These are phyloP conservation scores for Ceriops tagal DNA, from an alignment of 345 rosid genomes.

Conservation along the genomic window DNA sequence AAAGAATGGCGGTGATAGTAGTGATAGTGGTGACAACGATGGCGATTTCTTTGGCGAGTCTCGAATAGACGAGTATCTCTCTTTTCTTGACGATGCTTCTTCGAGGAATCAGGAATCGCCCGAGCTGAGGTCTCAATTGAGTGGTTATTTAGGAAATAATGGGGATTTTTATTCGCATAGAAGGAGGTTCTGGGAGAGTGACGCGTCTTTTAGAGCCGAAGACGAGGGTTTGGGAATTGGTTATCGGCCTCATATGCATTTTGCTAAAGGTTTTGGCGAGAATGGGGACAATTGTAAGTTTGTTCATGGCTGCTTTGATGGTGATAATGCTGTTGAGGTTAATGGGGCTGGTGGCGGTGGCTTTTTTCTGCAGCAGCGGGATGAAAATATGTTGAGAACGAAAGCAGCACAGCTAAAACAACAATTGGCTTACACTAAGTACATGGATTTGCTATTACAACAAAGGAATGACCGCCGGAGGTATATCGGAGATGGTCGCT, in stretches of 20 bases:
- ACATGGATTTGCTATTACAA: constrained; percentile 55
- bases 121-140: constrained; percentile 35
- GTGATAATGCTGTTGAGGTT: constrained; percentile 29
- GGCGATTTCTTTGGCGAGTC: constrained; percentile 60
- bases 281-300: constrained; percentile 63
- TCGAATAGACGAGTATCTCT: constrained; percentile 56
- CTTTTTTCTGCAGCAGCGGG: constrained; percentile 45
- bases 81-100: constrained; percentile 68
- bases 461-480: constrained; percentile 64
- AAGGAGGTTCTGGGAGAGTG: constrained; percentile 83
- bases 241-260: constrained; percentile 63
- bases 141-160: constrained; percentile 32
- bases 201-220: constrained; percentile 52
- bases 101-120: constrained; percentile 48
- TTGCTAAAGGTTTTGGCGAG: constrained; percentile 72
- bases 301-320: constrained; percentile 48
- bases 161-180: constrained; percentile 59
- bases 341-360: constrained; percentile 35
- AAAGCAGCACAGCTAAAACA: constrained; percentile 55
- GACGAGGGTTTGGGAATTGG: constrained; percentile 46
- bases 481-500: constrained; percentile 25
- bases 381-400: constrained; percentile 60
- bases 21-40: constrained; percentile 22
- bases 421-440: constrained; percentile 62
- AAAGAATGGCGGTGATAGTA: constrained; percentile 18